Percentiles rank a stretch among this genome's conserved stretches.
Evolutionary conservation across 305 asterid genomes (phyloP).

Genomic region (Fraxinus sp.): DNA sequence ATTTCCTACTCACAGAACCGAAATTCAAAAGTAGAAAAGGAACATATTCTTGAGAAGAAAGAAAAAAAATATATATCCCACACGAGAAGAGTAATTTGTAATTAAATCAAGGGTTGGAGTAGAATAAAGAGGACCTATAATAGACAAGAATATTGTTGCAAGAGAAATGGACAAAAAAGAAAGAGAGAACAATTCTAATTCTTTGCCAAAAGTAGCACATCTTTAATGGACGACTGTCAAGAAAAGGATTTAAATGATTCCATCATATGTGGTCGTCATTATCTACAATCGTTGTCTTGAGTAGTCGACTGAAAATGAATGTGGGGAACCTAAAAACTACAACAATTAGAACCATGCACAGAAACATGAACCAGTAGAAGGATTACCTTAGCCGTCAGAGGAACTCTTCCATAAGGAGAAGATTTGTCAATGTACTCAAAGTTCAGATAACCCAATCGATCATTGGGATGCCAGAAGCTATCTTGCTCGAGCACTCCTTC

Average conservation of each 20-base stretch:
- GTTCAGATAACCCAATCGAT: slow-evolving; percentile 83
- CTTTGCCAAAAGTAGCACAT: slow-evolving; percentile 31
- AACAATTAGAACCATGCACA: not conserved
- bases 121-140: slow-evolving; percentile 29
- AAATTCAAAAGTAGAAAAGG: slow-evolving; percentile 18
- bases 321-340: not conserved
- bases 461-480: slow-evolving; percentile 57
- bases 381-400: slow-evolving; percentile 78
- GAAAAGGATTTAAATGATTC: slow-evolving; percentile 28
- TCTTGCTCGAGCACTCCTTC: slow-evolving; percentile 75
- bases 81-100: slow-evolving; percentile 5
- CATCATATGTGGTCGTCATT: slow-evolving; percentile 25
- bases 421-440: slow-evolving; percentile 82
- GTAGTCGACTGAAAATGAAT: not conserved
- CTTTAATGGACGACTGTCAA: slow-evolving; percentile 35
- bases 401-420: slow-evolving; percentile 87
- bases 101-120: slow-evolving; percentile 14
- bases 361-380: not conserved
- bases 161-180: not conserved
- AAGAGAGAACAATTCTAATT: slow-evolving; percentile 19
- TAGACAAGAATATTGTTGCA: slow-evolving; percentile 27
- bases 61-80: slow-evolving; percentile 20
- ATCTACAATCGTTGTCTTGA: not conserved
- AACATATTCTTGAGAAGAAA: slow-evolving; percentile 34
- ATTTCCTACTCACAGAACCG: not conserved